phyloP scores from a whole-genome alignment of 768 basidiomycete genomes.

The Auriscalpium vulgare region DNA sequence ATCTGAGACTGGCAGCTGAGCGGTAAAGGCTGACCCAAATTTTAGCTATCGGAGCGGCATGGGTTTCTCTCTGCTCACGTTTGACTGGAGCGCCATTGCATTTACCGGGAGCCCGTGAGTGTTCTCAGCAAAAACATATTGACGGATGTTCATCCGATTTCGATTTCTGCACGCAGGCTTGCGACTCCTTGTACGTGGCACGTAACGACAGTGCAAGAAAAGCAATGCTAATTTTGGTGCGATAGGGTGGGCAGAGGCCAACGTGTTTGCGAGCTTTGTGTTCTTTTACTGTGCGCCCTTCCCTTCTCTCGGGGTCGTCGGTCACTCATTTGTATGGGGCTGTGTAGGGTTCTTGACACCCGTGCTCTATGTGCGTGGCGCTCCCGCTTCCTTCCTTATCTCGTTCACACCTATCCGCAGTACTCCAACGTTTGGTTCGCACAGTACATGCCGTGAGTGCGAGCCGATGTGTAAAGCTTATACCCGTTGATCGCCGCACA shows the following conservation, averaged over 20 bases:
- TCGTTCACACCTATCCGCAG: not conserved
- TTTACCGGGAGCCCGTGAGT: constrained; percentile 27
- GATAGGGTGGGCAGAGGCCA: constrained; percentile 26
- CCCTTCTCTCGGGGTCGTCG: not conserved
- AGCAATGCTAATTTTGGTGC: not conserved
- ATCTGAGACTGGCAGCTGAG: too few relatives aligned
- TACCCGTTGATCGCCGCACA: not conserved
- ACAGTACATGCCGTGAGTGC: constrained; percentile 26
- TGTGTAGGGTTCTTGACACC: constrained; percentile 28
- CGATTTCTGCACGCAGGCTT: constrained; percentile 12
- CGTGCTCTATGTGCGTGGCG: constrained; percentile 19
- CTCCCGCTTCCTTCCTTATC: not conserved
- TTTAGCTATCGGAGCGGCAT: constrained; percentile 17
- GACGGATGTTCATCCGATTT: not conserved
- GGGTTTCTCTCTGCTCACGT: constrained; percentile 23
- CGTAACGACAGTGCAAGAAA: not conserved
- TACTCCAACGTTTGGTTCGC: constrained; percentile 28
- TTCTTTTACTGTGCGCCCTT: constrained; percentile 31
- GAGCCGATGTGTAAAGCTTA: not conserved
- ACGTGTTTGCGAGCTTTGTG: constrained; percentile 27
- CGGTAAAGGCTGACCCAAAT: too few relatives aligned
- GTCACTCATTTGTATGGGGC: not conserved
- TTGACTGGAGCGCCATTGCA: constrained; percentile 34
- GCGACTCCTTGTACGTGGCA: constrained; percentile 25
- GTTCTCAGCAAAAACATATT: too few relatives aligned